These are phyloP conservation scores for Flammula alnicola DNA, from an alignment of 1,284 basidiomycete genomes.

Conservation along the genomic window DNA sequence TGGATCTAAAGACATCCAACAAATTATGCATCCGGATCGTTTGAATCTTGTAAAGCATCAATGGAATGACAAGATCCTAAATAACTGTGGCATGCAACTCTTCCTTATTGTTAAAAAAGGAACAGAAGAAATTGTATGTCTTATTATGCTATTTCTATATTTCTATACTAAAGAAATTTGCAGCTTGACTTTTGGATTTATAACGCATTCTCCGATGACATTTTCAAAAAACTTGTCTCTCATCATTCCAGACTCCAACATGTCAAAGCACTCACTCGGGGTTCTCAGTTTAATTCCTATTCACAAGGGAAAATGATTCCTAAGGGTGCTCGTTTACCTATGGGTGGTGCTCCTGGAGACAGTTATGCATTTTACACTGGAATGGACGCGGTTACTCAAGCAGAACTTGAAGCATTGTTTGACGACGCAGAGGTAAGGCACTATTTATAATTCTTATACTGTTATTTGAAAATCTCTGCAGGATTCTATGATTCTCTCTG, in stretches of 20 bases:
- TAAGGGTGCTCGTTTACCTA: background rate
- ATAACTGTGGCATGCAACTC: no score
- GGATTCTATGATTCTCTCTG: background rate
- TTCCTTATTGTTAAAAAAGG: no score
- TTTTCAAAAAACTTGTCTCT: background rate
- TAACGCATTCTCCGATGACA: slow-evolving; percentile 1
- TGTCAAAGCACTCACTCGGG: background rate
- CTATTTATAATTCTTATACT: background rate
- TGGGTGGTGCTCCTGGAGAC: slow-evolving; percentile 6
- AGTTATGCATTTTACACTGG: slow-evolving; percentile 4
- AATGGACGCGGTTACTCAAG: background rate
- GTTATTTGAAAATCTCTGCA: background rate
- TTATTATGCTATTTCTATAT: no score
- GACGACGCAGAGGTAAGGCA: slow-evolving; percentile 6
- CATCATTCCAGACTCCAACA: no score
- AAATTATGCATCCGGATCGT: no score
- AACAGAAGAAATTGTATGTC: no score
- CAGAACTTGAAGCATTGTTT: slow-evolving; percentile 1
- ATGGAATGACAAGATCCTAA: no score
- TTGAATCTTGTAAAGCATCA: no score
- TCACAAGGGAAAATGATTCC: slow-evolving; percentile 4
- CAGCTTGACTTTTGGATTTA: slow-evolving; percentile 7
- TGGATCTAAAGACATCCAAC: no score
- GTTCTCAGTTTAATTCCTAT: slow-evolving; percentile 3
- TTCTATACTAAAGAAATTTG: no score